These are phyloP conservation scores for Ilex asprella DNA, from an alignment of 257 asterid species.

Conservation along the genomic window DNA sequence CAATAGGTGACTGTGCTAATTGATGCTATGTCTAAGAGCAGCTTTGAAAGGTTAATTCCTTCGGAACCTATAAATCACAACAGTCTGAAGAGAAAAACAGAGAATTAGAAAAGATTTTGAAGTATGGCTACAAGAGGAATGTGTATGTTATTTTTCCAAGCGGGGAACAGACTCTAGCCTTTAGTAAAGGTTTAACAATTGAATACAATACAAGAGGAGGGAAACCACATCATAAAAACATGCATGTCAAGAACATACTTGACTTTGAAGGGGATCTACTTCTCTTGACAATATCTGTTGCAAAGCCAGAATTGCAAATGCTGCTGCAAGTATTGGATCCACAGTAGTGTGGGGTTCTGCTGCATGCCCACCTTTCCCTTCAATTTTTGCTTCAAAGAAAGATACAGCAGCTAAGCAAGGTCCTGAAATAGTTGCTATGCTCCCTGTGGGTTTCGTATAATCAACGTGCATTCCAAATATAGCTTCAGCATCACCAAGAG, in stretches of 20 bases:
- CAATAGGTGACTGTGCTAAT: no score
- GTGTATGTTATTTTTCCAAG: no score
- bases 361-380: slow-evolving; percentile 83
- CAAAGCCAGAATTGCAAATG: slow-evolving; percentile 62
- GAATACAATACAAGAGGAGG: no score
- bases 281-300: slow-evolving; percentile 78
- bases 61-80: no score
- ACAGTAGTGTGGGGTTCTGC: slow-evolving; percentile 52
- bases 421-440: slow-evolving; percentile 45
- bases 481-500: slow-evolving; percentile 65
- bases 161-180: no score
- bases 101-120: neutral
- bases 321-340: slow-evolving; percentile 68
- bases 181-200: no score
- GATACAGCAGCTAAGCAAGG: slow-evolving; percentile 59
- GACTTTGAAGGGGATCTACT: slow-evolving; percentile 67
- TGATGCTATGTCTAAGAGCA: no score
- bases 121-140: no score
- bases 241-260: slow-evolving; percentile 29
- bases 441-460: slow-evolving; percentile 49
- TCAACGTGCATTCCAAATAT: slow-evolving; percentile 76
- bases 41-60: no score
- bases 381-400: slow-evolving; percentile 58
- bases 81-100: neutral
- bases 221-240: neutral